Evolutionary conservation across 2,329 filamentous ascomycete genomes (phyloP), one percentile per base, ranked within the genome.

Genomic region (Raffaelea albimanens): DNA sequence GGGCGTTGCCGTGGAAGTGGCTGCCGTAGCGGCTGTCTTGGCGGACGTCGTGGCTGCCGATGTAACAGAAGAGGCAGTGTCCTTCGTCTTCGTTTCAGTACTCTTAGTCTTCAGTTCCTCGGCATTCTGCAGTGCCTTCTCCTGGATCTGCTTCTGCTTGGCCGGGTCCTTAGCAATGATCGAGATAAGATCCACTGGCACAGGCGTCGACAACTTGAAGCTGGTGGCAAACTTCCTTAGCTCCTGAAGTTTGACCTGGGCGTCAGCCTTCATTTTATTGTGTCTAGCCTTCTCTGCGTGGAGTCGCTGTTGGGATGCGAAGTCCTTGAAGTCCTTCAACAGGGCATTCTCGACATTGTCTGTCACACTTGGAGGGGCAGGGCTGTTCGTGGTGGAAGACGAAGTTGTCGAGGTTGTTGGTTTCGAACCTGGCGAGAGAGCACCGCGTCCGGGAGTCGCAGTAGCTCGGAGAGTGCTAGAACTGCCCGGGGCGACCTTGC

Each of bases 121-220:
- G 2, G 81, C 82, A 55, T 91, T 84, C 59, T 81, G 79, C 51
- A 87, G 80, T 1, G 88, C 88, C 64, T 90, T 94, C 57, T 89
- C 85, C 59, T 95, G 84, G 53, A 98, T 97, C 60, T 90, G 82
- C 59, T 89, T 82, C 66, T 97, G 93, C 69, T 96, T 98, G 41
- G 72, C 76, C n/a, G 89, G 89, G 61, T 98, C 93, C 63, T 97
- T 98, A 50, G 93, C 91, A 51, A 98, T 84, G 55, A 98, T 98
- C 2, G 87, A 84, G 23, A 98, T 89, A 33, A 98, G 69, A 64
- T 98, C 93, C 45, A 79, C 82, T 1, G 93, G 93, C 11, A 98
- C 89, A 5, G 90, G 89, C 3, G 91, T 96, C 44, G 86, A 84
- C 18, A 98, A 77, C 68, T 97, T 97, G 73, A 98, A 98, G 61